Evolutionary conservation across 371 early-diverging fungal species (phyloP), one percentile per base, ranked within the genome.

Genomic region (Amoeboaphelidium occidentale): DNA sequence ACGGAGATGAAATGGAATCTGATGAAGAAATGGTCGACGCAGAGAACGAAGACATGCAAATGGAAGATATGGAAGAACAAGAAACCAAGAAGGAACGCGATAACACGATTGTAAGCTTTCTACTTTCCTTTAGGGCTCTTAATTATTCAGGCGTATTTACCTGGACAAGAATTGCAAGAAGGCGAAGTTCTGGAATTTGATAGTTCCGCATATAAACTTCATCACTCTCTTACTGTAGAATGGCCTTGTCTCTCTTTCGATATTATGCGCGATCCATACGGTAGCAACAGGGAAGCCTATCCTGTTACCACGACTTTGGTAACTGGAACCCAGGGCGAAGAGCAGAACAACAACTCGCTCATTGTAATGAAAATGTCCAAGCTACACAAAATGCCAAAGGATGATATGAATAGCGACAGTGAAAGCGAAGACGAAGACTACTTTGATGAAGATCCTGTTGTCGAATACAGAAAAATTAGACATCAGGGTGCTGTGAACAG

Each of bases 211-310:
- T 96, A 96, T 65, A 83, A 83, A 51, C 89, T 96, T 92, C 76
- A 91, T 51, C 94, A 92, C 64, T 67, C 72, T 26, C 66, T 96
- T 71, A 71, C 80, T 51, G 81, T 82, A 22, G 75, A 82, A 54
- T 86, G 89, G 83, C 97, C 97, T n/a, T 92, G 92, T 61, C 70
- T 96, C 51, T 79, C 80, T 64, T 93, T 96, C 53, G 97, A 96
- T 60, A 65, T 93, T 51, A 62, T 92, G 44, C 65, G 71, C 42
- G 91, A 91, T 58, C 70, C 6, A 17, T 32, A 10, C 17, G 39
- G 39, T 17, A 17, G 17, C 17, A 32, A 32, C 17, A 32, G 2
- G 22, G 17, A 28, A 28, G 54, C 73, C 69, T 94, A 79, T 64
- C 96, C 96, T 48, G 77, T 79, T 55, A 86, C 91, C 42, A 65